Evolutionary conservation across 495 filamentous ascomycete genomes (phyloP), one percentile per base, ranked within the genome.

Genomic region (Penicillium mononematosum): DNA sequence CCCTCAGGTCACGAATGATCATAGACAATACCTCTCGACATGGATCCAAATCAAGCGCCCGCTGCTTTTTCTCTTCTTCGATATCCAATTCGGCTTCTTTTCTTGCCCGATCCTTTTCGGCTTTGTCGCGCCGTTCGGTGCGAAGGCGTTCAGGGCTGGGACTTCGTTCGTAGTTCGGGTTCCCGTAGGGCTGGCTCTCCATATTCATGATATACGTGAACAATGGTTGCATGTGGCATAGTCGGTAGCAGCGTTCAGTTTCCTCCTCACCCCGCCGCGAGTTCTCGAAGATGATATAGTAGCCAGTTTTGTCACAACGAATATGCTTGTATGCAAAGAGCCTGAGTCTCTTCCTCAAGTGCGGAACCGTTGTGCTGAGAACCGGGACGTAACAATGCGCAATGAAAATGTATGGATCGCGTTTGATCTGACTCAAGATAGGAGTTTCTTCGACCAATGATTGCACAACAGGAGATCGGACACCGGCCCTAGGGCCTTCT

Each of bases 121-220:
- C 80, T 56, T 77, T 79, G 49, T 81, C 77, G 44, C 81, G 78
- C 62, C 81, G 70, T 55, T 88, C 86, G 48, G 63, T 77, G 59
- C 60, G 70, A 25, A 72, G 63, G 50, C 78, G 68, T 70, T 84
- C 74, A 45, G 83, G 78, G 59, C 81, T 83, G 50, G 86, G 80
- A 66, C 85, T 82, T 66, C 83, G 73, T 71, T 87, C 76, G 65
- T 89, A 83, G 62, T 82, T 72, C 41, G 83, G 85, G 60, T 89
- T 88, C 9, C 85, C 88, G 59, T 84, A 84, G 34, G 78, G 75
- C 49, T 91, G 85, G 58, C 85, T 85, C 66, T 92, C 86, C 92
- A 99, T 96, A 42, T 84, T 84, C 91, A 99, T 90, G 50, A 81
- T 84, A 66, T 97, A 98, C 5, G 85, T 96, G 77, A 99, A 98